These are phyloP conservation scores for Buddleja alternifolia DNA, from an alignment of 257 asterid genomes.

Conservation along the genomic window DNA sequence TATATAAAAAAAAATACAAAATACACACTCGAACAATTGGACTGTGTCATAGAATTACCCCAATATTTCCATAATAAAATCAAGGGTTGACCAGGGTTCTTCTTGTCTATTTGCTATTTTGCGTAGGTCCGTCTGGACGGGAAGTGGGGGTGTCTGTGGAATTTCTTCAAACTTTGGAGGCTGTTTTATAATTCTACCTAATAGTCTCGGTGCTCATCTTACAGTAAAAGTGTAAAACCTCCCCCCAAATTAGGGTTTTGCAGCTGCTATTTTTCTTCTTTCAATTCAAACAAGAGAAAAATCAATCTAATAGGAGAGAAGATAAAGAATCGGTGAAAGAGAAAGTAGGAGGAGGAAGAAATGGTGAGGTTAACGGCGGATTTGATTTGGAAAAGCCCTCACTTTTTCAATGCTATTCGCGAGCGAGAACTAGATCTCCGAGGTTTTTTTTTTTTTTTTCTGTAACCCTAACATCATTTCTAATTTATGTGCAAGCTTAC, in stretches of 20 bases:
- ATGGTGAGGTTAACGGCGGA: constrained; percentile 97
- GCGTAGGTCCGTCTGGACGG: neutral
- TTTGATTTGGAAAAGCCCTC: constrained; percentile 93
- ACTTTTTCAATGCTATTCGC: constrained; percentile 90
- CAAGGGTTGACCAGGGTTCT: no score
- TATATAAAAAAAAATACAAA: no score
- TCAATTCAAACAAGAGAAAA: no score
- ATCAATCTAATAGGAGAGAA: no score
- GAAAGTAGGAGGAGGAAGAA: constrained; percentile 4
- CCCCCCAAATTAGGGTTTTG: no score
- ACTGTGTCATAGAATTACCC: no score
- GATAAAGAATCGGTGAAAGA: neutral
- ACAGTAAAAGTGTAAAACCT: no score
- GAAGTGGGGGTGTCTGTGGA: constrained; percentile 15
- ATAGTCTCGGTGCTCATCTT: no score
- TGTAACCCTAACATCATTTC: constrained; percentile 35
- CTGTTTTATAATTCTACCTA: neutral
- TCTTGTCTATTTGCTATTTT: no score
- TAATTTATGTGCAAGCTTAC: neutral
- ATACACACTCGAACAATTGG: no score
- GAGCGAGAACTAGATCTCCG: constrained; percentile 97
- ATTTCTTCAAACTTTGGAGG: neutral
- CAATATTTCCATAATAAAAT: no score
- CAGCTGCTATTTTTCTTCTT: no score
- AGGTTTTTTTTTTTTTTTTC: constrained; percentile 46